These are phyloP conservation scores for Nakazawaea laoshanensis DNA, from an alignment of 805 yeast genomes.

Conservation along the genomic window DNA sequence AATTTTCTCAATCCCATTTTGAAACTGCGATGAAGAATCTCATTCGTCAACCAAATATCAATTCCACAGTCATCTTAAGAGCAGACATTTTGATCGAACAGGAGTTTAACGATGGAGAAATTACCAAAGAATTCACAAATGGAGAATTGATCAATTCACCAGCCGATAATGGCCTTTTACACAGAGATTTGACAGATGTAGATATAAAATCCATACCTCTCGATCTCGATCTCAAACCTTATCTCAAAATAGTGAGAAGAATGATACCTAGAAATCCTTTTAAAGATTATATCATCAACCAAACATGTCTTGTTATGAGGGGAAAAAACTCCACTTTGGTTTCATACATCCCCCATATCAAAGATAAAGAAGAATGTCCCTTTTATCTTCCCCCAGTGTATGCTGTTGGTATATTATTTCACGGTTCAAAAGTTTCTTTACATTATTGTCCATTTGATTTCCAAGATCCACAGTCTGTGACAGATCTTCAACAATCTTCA, in stretches of 20 bases:
- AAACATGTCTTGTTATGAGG: conserved; percentile 59
- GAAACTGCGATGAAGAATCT: conserved; percentile 72
- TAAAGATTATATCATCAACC: conserved; percentile 76
- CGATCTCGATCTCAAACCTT: conserved; percentile 22
- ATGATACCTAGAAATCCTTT: conserved; percentile 89
- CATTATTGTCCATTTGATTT: conserved; percentile 62
- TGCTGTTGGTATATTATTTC: conserved; percentile 64
- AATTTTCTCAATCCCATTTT: conserved; percentile 48
- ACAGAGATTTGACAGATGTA: conserved; percentile 29
- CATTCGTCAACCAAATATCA: conserved; percentile 78
- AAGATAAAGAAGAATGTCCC: conserved; percentile 54
- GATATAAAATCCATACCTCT: conserved; percentile 27
- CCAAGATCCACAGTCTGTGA: conserved; percentile 16
- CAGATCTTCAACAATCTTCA: conserved; percentile 23
- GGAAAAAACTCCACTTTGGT: conserved; percentile 40
- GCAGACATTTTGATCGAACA: conserved; percentile 69
- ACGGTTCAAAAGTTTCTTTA: conserved; percentile 42
- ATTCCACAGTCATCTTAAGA: conserved; percentile 82
- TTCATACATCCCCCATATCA: conserved; percentile 73
- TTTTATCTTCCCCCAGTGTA: conserved; percentile 83
- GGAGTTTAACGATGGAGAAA: conserved; percentile 24
- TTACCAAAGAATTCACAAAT: conserved; percentile 17
- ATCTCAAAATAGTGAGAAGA: conserved; percentile 61
- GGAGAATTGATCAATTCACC: conserved; percentile 17
- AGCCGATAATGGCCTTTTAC: conserved; percentile 12